Evolutionary conservation across 1,284 basidiomycete genomes (phyloP), one percentile per base, ranked within the genome.

Genomic region (Ustilago lituana): DNA sequence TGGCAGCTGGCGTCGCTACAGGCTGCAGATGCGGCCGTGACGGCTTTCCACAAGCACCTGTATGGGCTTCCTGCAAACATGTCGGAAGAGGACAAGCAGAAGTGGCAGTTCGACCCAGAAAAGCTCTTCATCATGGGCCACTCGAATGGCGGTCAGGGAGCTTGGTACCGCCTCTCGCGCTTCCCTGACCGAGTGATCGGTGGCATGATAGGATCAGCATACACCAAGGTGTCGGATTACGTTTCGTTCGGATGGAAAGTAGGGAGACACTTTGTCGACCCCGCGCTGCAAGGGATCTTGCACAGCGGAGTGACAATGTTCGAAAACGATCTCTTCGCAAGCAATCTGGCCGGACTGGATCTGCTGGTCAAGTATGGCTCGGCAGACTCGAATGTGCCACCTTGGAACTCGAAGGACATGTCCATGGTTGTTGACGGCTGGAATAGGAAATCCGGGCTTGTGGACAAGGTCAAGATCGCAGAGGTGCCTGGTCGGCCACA

Each of bases 111-210:
- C 12, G 44, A 74, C 22, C 65, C 55, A 1, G 11, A 40, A 20
- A 84, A 84, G 26, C 86, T 88, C 0, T 80, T 91, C 10, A 77
- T 94, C 7, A 84, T 94, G 40, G 93, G 93, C 0, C 93, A 96
- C 78, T 94, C 92, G 2, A 96, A 96, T 79, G 93, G 93, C 9
- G 93, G 93, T 3, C 93, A 95, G 82, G 93, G 93, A 0, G 85
- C 89, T 3, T 93, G 92, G 90, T 89, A 92, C 78, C 77, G 90
- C 5, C 87, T 90, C 1, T 86, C 88, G 22, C 85, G 89, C 55
- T 91, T 87, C 78, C 92, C 93, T 0, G 92, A 94, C 79, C 85
- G 87, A 33, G 86, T 92, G 1, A 78, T 89, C 4, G 92, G 82
- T 43, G 73, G 65, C 62, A 53, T 74, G 37, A 40, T 70, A 10